Evolutionary conservation across 2,329 filamentous ascomycete genomes (phyloP), one percentile per base, ranked within the genome.

Genomic region (Hypomyces perniciosus): DNA sequence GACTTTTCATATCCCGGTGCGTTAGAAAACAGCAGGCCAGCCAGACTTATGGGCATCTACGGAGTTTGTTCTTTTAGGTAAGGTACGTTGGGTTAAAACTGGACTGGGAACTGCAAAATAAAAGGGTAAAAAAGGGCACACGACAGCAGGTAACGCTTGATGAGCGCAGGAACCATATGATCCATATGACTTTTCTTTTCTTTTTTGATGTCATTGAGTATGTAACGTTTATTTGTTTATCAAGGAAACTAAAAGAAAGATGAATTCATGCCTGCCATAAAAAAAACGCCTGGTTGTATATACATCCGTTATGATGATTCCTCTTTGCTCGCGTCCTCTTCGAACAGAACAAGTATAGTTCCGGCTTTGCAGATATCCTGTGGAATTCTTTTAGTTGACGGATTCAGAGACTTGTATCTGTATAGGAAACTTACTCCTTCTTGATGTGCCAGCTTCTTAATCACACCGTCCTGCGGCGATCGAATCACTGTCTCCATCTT

Each of bases 401-500:
- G 12, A 26, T 31, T 10, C n/a, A 13, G 8, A 20, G 8, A 9
- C 7, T 27, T 8, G 27, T 20, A 13, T 13, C 9, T 26, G 12
- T n/a, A 6, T 3, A 13, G 4, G 2, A 6, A 20, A 67, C 83
- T 75, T 75, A 88, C 85, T 53, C 88, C 88, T 71, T 85, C 80
- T 62, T 84, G 82, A 63, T 90, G 86, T 37, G 86, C 85, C 51
- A 91, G 70, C 64, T 81, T 85, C 65, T 86, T 84, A 54, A 91
- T 79, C 1, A 83, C 73, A 6, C 87, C 87, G 52, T 81, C 78
- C 56, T 88, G 85, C 6, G 87, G 87, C 47, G 86, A 88, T 54
- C 87, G 78, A 59, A 91, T 90, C 1, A 90, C 84, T 2, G 87
- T 91, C 66, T 91, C 87, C 87, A 91, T 91, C 75, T 91, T 91